Evolutionary conservation across 2,329 filamentous ascomycete genomes (phyloP), one percentile per base, ranked within the genome.

Genomic region (Emericellopsis atlantica): DNA sequence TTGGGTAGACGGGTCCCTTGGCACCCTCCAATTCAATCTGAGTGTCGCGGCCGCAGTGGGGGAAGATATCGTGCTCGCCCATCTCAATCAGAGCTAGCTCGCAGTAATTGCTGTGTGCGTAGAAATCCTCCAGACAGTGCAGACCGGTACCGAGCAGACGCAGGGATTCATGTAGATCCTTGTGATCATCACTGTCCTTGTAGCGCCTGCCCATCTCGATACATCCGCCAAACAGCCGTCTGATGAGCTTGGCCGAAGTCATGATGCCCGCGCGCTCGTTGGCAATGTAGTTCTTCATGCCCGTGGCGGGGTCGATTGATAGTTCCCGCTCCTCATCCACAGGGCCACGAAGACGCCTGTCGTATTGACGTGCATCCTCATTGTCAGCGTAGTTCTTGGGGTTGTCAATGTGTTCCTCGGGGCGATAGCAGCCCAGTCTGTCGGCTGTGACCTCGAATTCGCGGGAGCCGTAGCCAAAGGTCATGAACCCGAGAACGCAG

Each of bases 201-300:
- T 90, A 95, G 37, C 70, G 72, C 44, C 86, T 81, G 35, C 79
- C 89, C n/a, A 92, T 76, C 51, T 90, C 72, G 51, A 95, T 87
- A 52, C 76, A 86, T 46, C 73, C 69, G 36, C 69, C 62, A 47
- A 95, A 85, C 2, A 93, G 76, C 46, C 74, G 71, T 40, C 84
- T 76, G 45, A 95, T 76, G 53, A 93, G 78, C 37, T 71, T 68
- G 43, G 88, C 83, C 38, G 86, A 94, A 36, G 84, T 94, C 62
- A 84, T 84, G 56, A 93, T 92, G 36, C 76, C 75, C 43, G 73
- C 64, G 39, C 76, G 66, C 58, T 95, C 89, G 47, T 88, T 88
- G 32, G 89, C 87, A 59, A 95, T 95, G 62, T 95, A 95, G 59
- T 89, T 92, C 67, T 96, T 96, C 64, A 94, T 70, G 50, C 83